Percentiles rank a stretch among this genome's conserved stretches.
These are phyloP conservation scores for Colletotrichum theobromicola DNA, from an alignment of 2,329 filamentous ascomycete genomes.

Conservation along the genomic window DNA sequence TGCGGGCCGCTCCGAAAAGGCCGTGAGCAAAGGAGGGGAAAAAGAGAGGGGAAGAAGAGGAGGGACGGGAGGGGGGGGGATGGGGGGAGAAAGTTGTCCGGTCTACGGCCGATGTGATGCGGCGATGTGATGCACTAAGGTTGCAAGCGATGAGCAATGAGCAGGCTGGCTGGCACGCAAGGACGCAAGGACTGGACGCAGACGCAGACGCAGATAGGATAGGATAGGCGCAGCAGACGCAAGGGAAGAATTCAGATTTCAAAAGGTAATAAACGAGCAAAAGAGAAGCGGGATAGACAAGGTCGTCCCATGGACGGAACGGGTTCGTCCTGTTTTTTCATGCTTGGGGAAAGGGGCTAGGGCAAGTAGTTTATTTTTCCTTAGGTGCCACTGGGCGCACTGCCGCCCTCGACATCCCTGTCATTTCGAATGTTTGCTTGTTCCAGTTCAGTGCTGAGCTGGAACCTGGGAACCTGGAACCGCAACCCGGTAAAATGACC, in stretches of 20 bases:
- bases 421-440: neutral
- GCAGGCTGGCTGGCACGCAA: neutral
- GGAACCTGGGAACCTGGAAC: no score
- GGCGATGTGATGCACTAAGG: neutral
- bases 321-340: slow-evolving; percentile 5
- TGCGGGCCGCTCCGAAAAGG: slow-evolving; percentile 4
- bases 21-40: neutral
- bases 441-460: neutral
- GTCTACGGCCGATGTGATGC: neutral
- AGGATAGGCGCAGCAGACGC: neutral
- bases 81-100: neutral
- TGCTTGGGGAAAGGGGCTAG: neutral
- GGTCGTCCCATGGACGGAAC: slow-evolving; percentile 14
- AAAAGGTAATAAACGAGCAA: neutral
- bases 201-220: no score
- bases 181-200: no score
- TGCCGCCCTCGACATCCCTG: neutral
- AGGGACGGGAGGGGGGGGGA: neutral
- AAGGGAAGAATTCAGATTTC: neutral
- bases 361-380: slow-evolving; percentile 10
- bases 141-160: no score
- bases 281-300: slow-evolving; percentile 2
- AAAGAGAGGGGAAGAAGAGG: neutral
- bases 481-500: neutral
- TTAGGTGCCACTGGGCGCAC: neutral